Base-by-base conservation (phyloP, 2,329 filamentous ascomycete species). In the Teratosphaeria zuluensis region DNA sequence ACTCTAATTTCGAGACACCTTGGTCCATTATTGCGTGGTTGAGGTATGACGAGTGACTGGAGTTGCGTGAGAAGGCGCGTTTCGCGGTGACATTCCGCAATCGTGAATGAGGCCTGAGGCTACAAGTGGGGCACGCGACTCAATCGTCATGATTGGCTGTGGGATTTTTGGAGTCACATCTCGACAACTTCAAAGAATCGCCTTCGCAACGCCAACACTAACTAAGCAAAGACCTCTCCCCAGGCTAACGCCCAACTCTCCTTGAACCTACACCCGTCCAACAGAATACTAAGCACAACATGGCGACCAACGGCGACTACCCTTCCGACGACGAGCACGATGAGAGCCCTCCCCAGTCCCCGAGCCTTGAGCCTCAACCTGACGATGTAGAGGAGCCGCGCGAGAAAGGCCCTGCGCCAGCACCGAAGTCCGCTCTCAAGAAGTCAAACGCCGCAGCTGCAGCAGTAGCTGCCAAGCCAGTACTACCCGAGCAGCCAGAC, bases 401-500 rank as follows among this genome's bases (percentile, higher is more conserved):
- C 42, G 80, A 86, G 69, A 86, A 89, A 57, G 80, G 82, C 84
- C 58, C 76, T 85, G 77, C 78, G 61, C 71, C 72, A 33, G 74
- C 75, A 69, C 76, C 75, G 70, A 95, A 95, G 82, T 89, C 92
- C 53, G 86, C 90, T 30, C 78, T 97, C 76, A 96, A 96, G 83
- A 91, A 91, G 77, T 75, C 80, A 58, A 81, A 85, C 65, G 76
- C 78, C 56, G 76, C 78, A 54, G 77, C 78, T 61, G 78, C 81
- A 61, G 78, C 81, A 58, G 79, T 82, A 60, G 80, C 79, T 60
- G 76, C 84, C 58, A 78, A 83, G 68, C 86, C 87, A 64, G 79
- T 80, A 63, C 81, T 90, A 59, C 94, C 94, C 69, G 89, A 91
- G 68, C 94, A 99, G 80, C 95, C 94, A 65, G 89, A 99, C 67